Percentiles rank a stretch among this genome's conserved stretches.
Evolutionary conservation across 805 yeast species (phyloP).

Genomic region (Lachancea mirantina): DNA sequence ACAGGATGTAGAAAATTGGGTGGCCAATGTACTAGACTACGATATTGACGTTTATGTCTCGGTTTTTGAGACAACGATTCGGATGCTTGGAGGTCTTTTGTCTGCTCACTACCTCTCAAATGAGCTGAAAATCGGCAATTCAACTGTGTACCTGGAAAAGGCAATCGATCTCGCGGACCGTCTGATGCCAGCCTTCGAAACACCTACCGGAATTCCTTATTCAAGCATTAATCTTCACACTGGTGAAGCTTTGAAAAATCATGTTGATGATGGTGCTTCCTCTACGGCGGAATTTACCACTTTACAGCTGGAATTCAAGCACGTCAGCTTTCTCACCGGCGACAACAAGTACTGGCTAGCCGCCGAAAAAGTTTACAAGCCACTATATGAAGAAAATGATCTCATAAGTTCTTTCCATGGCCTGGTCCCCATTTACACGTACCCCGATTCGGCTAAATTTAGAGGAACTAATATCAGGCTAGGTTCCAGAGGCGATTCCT

Average conservation of each 20-base stretch:
- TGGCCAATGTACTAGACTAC: constrained; percentile 58
- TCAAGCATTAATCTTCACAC: constrained; percentile 67
- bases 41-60: constrained; percentile 69
- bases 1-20: constrained; percentile 64
- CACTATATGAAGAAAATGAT: constrained; percentile 53
- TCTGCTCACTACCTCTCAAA: constrained; percentile 69
- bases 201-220: constrained; percentile 65
- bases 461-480: constrained; percentile 61
- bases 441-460: constrained; percentile 67
- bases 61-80: constrained; percentile 87
- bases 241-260: constrained; percentile 53
- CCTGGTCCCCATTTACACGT: constrained; percentile 71
- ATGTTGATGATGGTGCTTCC: constrained; percentile 67
- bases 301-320: constrained; percentile 79
- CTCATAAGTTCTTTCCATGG: constrained; percentile 43
- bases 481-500: constrained; percentile 91
- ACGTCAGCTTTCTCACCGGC: constrained; percentile 72
- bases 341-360: constrained; percentile 71
- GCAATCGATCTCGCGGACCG: constrained; percentile 77
- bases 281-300: constrained; percentile 89
- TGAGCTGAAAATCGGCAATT: constrained; percentile 34
- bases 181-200: constrained; percentile 59
- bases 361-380: constrained; percentile 65
- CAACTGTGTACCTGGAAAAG: constrained; percentile 60
- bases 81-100: constrained; percentile 90